Percentiles rank a stretch among this genome's conserved stretches.
phyloP scores from a whole-genome alignment of 306 rosid species.

The Pterocarpus macrocarpus region DNA sequence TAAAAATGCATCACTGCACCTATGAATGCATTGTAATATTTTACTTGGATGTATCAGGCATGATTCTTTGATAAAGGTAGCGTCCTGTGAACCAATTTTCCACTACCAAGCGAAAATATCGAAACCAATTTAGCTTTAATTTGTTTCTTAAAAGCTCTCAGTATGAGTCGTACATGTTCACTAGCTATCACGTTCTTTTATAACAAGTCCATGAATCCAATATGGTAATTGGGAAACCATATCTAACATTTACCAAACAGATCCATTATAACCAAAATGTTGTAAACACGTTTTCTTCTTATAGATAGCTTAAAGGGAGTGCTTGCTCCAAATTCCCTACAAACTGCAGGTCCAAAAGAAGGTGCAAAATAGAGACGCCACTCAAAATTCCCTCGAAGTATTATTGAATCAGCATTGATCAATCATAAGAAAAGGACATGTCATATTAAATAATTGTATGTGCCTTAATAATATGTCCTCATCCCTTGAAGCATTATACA shows the following conservation, averaged over 20 bases:
- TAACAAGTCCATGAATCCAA: slow-evolving; percentile 30
- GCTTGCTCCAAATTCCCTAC: slow-evolving; percentile 23
- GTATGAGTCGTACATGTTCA: neutral
- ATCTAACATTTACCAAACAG: slow-evolving; percentile 49
- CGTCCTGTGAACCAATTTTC: neutral
- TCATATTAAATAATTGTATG: slow-evolving; percentile 27
- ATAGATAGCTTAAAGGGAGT: slow-evolving; percentile 39
- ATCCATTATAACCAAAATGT: slow-evolving; percentile 38
- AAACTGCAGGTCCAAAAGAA: slow-evolving; percentile 35
- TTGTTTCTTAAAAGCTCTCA: neutral
- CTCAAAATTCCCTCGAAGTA: neutral
- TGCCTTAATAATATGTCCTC: slow-evolving; percentile 19
- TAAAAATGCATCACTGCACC: neutral
- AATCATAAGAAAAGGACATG: slow-evolving; percentile 44
- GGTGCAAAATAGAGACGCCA: slow-evolving; percentile 36
- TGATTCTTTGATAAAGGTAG: neutral
- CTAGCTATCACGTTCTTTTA: slow-evolving; percentile 14
- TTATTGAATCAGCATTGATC: slow-evolving; percentile 23
- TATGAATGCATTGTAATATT: slow-evolving; percentile 1
- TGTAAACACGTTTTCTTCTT: slow-evolving; percentile 35
- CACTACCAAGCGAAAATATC: neutral
- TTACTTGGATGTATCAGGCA: neutral
- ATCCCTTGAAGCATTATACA: slow-evolving; percentile 27
- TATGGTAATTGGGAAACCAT: slow-evolving; percentile 37
- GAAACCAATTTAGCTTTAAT: neutral